These are phyloP conservation scores for Vararia minispora DNA, from an alignment of 768 basidiomycete species.

Conservation along the genomic window DNA sequence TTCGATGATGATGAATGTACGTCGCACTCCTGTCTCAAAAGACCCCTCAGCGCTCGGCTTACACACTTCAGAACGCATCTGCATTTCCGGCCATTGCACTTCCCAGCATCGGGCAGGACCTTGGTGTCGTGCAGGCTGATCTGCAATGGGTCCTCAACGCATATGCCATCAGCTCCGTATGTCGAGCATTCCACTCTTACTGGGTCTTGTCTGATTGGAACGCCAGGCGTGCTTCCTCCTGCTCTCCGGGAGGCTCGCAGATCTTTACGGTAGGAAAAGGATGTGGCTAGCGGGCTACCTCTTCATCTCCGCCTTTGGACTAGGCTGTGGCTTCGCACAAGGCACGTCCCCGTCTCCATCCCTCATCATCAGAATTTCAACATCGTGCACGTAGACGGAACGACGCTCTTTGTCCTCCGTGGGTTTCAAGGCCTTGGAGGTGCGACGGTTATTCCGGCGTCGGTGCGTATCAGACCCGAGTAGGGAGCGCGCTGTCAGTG, in stretches of 20 bases:
- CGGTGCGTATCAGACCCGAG: conserved; percentile 40
- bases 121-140: conserved; percentile 36
- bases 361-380: no score
- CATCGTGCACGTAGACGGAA: conserved; percentile 43
- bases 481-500: no score
- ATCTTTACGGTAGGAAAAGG: conserved; percentile 65
- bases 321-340: conserved; percentile 55
- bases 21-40: no score
- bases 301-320: conserved; percentile 41
- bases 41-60: no score
- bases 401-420: conserved; percentile 59
- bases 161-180: conserved; percentile 51
- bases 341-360: no score
- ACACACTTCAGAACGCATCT: no score
- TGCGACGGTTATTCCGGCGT: conserved; percentile 65
- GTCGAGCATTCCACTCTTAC: background rate
- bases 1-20: conserved; percentile 22
- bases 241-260: conserved; percentile 69
- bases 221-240: conserved; percentile 66
- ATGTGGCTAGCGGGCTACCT: conserved; percentile 52
- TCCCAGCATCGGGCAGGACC: conserved; percentile 23
- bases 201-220: background rate
- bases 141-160: conserved; percentile 63
- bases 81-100: conserved; percentile 21
- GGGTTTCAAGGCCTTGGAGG: conserved; percentile 75